Base-by-base conservation (phyloP, 352 stramenopile species). In the Globisporangium paroecandrum region DNA sequence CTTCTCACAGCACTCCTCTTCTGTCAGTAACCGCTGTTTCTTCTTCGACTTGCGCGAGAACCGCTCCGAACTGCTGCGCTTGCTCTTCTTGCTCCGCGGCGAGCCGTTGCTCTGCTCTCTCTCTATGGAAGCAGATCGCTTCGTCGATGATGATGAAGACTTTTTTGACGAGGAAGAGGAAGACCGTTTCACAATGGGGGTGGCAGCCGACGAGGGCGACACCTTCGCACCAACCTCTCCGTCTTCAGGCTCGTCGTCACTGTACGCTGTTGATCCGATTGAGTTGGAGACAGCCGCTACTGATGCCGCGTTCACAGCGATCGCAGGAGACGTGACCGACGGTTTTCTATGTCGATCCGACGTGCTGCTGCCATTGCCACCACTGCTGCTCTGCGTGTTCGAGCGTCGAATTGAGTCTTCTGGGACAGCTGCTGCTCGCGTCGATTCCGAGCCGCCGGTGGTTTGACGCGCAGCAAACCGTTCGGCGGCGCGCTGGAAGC, bases 401-500 rank as follows among this genome's bases (percentile, higher is more conserved):
- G 69, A 68, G 60, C 78, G 77, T 15, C 76, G 71, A 56, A 82
- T 85, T 3, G 77, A 85, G 38, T 85, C 77, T 27, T 85, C 77
- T 1, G 64, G 34, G n/a, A 70, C 51, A 34, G 25, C 49, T 8
- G 29, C 12, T 29, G 56, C 15, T 38, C 53, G n/a, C 4, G n/a
- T 57, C 9, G 32, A 38, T n/a, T 58, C 61, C 3, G 69, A 36
- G 24, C 51, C 22, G 3, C 76, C 72, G 32, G 9, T 46, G 36
- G 75, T 71, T 49, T 88, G 77, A 8, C 85, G 73, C 32, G 81
- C 73, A 43, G 79, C 81, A 18, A 85, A 76, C 34, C 84, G 75
- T 70, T 94, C 83, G 0, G 81, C 84, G 22, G 85, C 83, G 24
- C 85, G 83, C 22, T 85, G 78, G 77, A 93, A 82, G 38, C 84